phyloP scores from a whole-genome alignment of 2,329 filamentous ascomycete genomes.

The Fonsecaea pedrosoi region DNA sequence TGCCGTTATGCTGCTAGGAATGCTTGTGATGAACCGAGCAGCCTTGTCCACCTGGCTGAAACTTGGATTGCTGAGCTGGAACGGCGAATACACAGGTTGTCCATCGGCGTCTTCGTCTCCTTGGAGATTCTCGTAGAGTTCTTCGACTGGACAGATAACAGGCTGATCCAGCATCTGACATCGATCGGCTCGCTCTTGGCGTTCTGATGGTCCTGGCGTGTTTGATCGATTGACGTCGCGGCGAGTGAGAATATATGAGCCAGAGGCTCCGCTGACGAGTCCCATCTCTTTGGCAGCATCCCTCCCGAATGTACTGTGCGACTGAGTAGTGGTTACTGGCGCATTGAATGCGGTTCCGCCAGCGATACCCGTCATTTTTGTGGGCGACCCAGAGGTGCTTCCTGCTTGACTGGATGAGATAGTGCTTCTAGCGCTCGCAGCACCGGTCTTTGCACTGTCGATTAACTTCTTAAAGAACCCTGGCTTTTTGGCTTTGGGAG shows the following conservation, averaged over 20 bases:
- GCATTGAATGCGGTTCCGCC: constrained; percentile 51
- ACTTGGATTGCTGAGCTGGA: constrained; percentile 72
- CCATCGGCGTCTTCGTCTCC: constrained; percentile 91
- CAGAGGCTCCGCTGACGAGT: constrained; percentile 55
- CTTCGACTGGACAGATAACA: constrained; percentile 86
- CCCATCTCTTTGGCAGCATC: constrained; percentile 75
- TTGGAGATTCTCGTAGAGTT: constrained; percentile 81
- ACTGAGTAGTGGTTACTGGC: constrained; percentile 42
- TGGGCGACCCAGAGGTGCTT: constrained; percentile 53
- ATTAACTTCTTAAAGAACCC: constrained; percentile 97
- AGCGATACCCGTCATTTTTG: constrained; percentile 62
- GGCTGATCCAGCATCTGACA: constrained; percentile 95
- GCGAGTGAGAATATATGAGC: constrained; percentile 97
- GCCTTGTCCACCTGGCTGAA: constrained; percentile 93
- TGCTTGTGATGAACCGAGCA: constrained; percentile 82
- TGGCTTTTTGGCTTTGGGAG: constrained; percentile 79
- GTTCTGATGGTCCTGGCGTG: constrained; percentile 86
- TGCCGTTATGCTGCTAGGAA: constrained; percentile 82
- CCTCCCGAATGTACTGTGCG: constrained; percentile 47
- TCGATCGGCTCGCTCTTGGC: constrained; percentile 80
- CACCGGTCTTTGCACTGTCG: constrained; percentile 90
- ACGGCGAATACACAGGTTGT: constrained; percentile 76
- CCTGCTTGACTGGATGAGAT: constrained; percentile 69
- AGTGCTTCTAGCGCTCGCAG: constrained; percentile 85
- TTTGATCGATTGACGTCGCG: constrained; percentile 96